phyloP scores from a whole-genome alignment of 768 basidiomycete species.

The Tylopilus cervinicoccineus region DNA sequence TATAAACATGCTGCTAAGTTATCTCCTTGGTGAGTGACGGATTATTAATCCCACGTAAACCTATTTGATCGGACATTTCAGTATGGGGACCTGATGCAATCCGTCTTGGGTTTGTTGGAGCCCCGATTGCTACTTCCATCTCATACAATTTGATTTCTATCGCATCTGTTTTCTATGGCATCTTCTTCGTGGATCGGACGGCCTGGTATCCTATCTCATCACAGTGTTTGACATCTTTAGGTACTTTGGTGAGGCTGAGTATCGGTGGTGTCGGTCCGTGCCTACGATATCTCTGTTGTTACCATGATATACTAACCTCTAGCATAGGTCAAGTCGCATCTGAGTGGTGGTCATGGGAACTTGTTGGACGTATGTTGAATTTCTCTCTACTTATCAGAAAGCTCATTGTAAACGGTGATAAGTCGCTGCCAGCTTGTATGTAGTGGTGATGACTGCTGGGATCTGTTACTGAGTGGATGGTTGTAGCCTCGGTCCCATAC shows the following conservation, averaged over 20 bases:
- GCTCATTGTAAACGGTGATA: constrained; percentile 2
- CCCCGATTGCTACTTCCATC: constrained; percentile 83
- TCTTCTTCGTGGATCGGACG: constrained; percentile 58
- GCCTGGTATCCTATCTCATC: constrained; percentile 83
- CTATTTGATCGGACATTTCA: constrained; percentile 48
- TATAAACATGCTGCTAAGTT: constrained; percentile 80
- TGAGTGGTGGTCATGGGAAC: constrained; percentile 99
- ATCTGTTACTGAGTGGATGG: constrained; percentile 14
- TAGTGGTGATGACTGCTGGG: neutral
- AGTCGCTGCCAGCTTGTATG: constrained; percentile 55
- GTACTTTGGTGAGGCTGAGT: constrained; percentile 69
- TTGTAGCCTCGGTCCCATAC: constrained; percentile 68
- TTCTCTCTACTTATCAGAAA: neutral
- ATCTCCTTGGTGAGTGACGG: constrained; percentile 68
- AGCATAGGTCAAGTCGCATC: constrained; percentile 66
- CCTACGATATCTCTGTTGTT: neutral
- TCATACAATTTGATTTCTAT: constrained; percentile 80
- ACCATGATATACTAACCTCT: neutral
- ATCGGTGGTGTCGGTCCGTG: constrained; percentile 69
- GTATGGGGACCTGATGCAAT: constrained; percentile 86
- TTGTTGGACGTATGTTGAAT: constrained; percentile 46
- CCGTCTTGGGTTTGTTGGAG: constrained; percentile 86
- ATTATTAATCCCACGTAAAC: too few species aligned
- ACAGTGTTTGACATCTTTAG: constrained; percentile 61
- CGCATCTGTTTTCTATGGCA: constrained; percentile 57